Evolutionary conservation across 2,329 filamentous ascomycete species (phyloP), one percentile per base, ranked within the genome.

Genomic region (Alternaria sp.): DNA sequence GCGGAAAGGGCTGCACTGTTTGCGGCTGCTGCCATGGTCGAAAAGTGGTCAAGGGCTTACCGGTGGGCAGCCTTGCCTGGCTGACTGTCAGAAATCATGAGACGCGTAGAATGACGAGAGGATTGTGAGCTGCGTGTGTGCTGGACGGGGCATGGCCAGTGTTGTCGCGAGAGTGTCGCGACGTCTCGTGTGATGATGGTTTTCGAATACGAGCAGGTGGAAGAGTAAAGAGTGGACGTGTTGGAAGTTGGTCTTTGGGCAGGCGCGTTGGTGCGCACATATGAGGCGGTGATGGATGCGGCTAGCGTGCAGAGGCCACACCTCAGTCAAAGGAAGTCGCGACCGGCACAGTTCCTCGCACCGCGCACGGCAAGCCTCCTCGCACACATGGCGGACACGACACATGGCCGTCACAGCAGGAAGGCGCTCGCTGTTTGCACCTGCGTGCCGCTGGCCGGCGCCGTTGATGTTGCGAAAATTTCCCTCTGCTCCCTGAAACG

Each of bases 401-500:
- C 21, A 11, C n/a, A 33, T 28, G 23, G 28, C 23, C 8, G 2
- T 42, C 7, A 14, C 23, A 51, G 44, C 6, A n/a, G 14, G 24
- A n/a, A 14, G 9, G 17, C 24, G 4, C 21, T 17, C 5, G 6
- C 31, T 34, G 11, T n/a, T 23, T 42, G 23, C 33, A 37, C 40
- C 5, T 26, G 49, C 36, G 28, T 40, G 46, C 46, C 40, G 17
- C 60, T 60, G 54, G 62, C 58, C 61, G 63, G 62, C 61, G 61
- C 65, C 65, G 63, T 70, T 31, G 64, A 63, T 63, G 60, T 61
- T 61, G 59, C 58, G 62, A 64, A 72, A 72, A 71, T 68, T 69
- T 73, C 68, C 60, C 58, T 68, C 60, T 42, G 17, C 55, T 63
- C 65, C 66, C 70, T 72, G 71, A 72, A 68, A 72, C 69, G 50